Percentiles rank a stretch among this genome's conserved stretches.
Conservation (phyloP, 257 asterid genomes). For the Gardenia jasminoides region DNA sequence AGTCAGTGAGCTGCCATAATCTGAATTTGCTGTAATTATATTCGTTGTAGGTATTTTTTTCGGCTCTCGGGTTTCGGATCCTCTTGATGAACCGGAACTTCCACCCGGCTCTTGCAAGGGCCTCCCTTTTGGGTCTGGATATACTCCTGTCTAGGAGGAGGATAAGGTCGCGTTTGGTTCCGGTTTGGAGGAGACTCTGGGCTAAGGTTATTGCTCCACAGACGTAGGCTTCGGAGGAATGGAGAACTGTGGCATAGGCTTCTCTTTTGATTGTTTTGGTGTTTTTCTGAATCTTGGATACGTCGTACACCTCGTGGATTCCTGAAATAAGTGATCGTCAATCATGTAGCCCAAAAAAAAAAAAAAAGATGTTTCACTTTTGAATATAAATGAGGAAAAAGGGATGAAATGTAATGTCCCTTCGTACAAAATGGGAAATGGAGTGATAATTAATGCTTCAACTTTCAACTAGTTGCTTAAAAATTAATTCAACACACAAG, state of each 20-base stretch:
- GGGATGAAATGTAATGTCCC: not conserved
- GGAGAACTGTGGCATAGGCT: slow-evolving; percentile 82
- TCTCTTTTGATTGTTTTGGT: slow-evolving; percentile 32
- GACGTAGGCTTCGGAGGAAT: slow-evolving; percentile 67
- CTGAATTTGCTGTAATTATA: slow-evolving; percentile 88
- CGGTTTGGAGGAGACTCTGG: slow-evolving; percentile 59
- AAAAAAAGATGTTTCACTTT: not conserved
- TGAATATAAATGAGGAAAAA: not conserved
- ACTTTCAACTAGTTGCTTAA: not conserved
- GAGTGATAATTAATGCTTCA: not conserved
- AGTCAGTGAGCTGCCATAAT: slow-evolving; percentile 77
- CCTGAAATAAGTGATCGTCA: slow-evolving; percentile 16
- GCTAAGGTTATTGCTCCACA: slow-evolving; percentile 84
- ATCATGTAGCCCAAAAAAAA: not conserved
- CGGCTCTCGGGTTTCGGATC: slow-evolving; percentile 79
- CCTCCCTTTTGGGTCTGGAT: slow-evolving; percentile 43
- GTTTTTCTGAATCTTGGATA: slow-evolving; percentile 34
- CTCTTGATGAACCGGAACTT: slow-evolving; percentile 58
- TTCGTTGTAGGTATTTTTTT: slow-evolving; percentile 61
- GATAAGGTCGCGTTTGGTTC: slow-evolving; percentile 62
- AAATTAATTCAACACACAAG: not conserved
- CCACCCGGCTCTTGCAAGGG: slow-evolving; percentile 76
- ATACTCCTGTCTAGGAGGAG: slow-evolving; percentile 69
- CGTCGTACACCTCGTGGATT: slow-evolving; percentile 46
- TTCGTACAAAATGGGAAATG: not conserved